phyloP scores from a whole-genome alignment of 116 monocot species.

The Dioscorea cayenensis region DNA sequence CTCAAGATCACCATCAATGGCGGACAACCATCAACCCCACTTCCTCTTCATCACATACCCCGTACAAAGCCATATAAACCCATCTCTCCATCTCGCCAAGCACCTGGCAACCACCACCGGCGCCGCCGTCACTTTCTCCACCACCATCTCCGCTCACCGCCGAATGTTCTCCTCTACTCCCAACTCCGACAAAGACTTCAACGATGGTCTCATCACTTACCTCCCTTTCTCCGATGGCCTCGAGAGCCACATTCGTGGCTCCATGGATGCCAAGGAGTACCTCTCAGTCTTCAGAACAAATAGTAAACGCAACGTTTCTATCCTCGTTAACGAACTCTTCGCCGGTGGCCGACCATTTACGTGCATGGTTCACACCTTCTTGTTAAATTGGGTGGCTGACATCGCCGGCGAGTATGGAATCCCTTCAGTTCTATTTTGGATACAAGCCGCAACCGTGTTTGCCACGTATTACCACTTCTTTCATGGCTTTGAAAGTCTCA shows the following conservation, averaged over 20 bases:
- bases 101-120: conserved; percentile 5
- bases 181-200: neutral
- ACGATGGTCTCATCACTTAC: conserved; percentile 13
- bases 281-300: conserved; percentile 3
- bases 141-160: conserved; percentile 19
- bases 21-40: neutral
- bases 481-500: conserved; percentile 11
- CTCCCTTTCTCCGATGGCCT: conserved; percentile 29
- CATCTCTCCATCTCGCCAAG: conserved; percentile 20
- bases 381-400: conserved; percentile 25
- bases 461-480: conserved; percentile 32
- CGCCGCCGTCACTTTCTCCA: conserved; percentile 25
- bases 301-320: conserved; percentile 10
- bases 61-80: conserved; percentile 29
- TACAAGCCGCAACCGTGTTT: conserved; percentile 27
- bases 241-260: neutral
- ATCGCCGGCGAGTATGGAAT: conserved; percentile 18
- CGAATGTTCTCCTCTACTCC: conserved; percentile 19
- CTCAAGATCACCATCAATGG: neutral
- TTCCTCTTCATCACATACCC: conserved; percentile 23
- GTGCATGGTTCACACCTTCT: conserved; percentile 18
- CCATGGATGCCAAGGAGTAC: neutral
- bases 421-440: conserved; percentile 25
- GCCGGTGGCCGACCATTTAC: conserved; percentile 20
- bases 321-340: conserved; percentile 2